phyloP scores from a whole-genome alignment of 805 yeast species.

The Candida pseudofarinosa region DNA sequence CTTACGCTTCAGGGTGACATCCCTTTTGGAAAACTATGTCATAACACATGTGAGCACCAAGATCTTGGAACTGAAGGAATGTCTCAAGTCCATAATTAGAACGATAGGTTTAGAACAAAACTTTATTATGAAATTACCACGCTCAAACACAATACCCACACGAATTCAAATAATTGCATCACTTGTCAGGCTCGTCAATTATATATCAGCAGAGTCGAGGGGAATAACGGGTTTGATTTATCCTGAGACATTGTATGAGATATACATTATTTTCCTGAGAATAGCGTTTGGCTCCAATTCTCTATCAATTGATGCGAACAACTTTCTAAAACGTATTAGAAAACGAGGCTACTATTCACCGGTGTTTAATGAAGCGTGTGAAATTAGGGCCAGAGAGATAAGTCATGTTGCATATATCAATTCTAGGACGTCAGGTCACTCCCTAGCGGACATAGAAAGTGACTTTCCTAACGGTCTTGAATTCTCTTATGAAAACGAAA shows the following conservation, averaged over 20 bases:
- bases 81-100: slow-evolving; percentile 38
- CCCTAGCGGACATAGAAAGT: slow-evolving; percentile 34
- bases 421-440: slow-evolving; percentile 12
- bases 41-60: slow-evolving; percentile 21
- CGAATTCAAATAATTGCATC: slow-evolving; percentile 40
- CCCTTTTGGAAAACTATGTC: slow-evolving; percentile 45
- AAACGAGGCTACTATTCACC: slow-evolving; percentile 19
- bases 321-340: slow-evolving; percentile 35
- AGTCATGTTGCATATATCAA: slow-evolving; percentile 23
- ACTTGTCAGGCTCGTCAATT: slow-evolving; percentile 36
- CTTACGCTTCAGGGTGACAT: slow-evolving; percentile 43
- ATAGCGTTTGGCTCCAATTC: slow-evolving; percentile 48
- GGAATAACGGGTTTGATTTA: slow-evolving; percentile 31
- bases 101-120: slow-evolving; percentile 49
- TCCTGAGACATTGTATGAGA: slow-evolving; percentile 41
- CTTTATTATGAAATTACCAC: slow-evolving; percentile 39
- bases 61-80: slow-evolving; percentile 31
- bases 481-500: slow-evolving; percentile 56
- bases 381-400: slow-evolving; percentile 35
- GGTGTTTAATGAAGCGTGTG: slow-evolving; percentile 45
- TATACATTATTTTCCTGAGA: slow-evolving; percentile 49
- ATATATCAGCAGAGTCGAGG: slow-evolving; percentile 31
- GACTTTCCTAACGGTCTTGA: slow-evolving; percentile 57
- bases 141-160: slow-evolving; percentile 33
- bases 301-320: slow-evolving; percentile 33